phyloP scores from a whole-genome alignment of 306 rosid species.

The Cucurbita maxima region DNA sequence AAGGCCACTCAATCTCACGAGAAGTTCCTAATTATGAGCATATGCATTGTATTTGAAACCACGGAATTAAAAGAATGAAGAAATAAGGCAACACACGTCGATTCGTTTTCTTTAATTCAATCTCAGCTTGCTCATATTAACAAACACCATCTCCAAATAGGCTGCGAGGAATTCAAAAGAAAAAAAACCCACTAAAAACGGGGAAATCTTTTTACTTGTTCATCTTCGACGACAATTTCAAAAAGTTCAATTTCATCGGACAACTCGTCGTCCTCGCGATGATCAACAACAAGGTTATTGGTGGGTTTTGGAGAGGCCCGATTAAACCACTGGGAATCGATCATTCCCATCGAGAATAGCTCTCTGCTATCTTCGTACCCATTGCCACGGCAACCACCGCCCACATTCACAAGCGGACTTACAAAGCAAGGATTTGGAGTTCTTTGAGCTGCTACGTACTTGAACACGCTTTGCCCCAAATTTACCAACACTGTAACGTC shows the following conservation, averaged over 20 bases:
- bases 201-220: neutral
- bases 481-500: conserved; percentile 53
- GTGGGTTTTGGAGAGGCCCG: conserved; percentile 21
- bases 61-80: neutral
- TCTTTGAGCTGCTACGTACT: conserved; percentile 64
- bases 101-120: neutral
- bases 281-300: conserved; percentile 7
- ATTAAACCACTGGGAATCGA: conserved; percentile 62
- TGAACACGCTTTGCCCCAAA: conserved; percentile 71
- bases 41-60: too few species aligned
- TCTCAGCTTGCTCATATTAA: neutral
- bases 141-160: neutral
- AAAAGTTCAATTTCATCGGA: conserved; percentile 33
- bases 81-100: neutral
- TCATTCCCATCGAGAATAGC: conserved; percentile 83
- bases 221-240: conserved; percentile 31
- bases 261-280: conserved; percentile 20
- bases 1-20: too few species aligned
- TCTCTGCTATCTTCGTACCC: conserved; percentile 71
- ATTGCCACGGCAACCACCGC: conserved; percentile 23
- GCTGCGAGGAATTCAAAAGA: neutral
- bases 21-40: too few species aligned
- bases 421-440: conserved; percentile 84
- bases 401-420: conserved; percentile 29
- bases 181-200: neutral